Evolutionary conservation across 179 eudicot species (phyloP).

Genomic region (Carnegiea gigantea): DNA sequence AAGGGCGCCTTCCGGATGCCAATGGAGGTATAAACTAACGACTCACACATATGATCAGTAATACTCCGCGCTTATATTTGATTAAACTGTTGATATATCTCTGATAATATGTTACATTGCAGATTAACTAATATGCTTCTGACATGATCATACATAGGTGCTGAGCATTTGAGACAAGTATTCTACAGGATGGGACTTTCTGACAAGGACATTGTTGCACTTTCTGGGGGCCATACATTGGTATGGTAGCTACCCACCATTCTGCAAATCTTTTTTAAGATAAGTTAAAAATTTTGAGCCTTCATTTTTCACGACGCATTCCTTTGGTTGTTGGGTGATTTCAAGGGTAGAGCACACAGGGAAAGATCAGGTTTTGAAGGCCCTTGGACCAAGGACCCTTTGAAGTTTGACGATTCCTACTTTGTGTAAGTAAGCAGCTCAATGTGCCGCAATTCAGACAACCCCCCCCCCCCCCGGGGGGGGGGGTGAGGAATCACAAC

Average conservation of each 20-base stretch:
- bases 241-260: slow-evolving; percentile 21
- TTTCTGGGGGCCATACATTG: slow-evolving; percentile 86
- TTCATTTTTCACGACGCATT: neutral
- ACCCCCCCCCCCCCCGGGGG: no score
- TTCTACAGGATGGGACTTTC: slow-evolving; percentile 78
- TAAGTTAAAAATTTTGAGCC: neutral
- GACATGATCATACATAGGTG: slow-evolving; percentile 31
- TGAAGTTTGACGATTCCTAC: slow-evolving; percentile 82
- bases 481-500: neutral
- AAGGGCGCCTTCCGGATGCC: slow-evolving; percentile 96
- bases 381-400: slow-evolving; percentile 73
- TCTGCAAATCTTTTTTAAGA: neutral
- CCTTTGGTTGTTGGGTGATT: neutral
- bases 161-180: slow-evolving; percentile 59
- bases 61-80: no score
- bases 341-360: slow-evolving; percentile 68
- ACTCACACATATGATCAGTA: neutral
- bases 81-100: no score
- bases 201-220: slow-evolving; percentile 76
- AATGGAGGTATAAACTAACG: slow-evolving; percentile 43
- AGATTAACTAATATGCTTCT: neutral
- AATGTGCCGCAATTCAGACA: neutral
- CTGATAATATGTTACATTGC: neutral
- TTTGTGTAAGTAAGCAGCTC: slow-evolving; percentile 47
- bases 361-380: slow-evolving; percentile 86